Percentiles rank a stretch among this genome's conserved stretches.
Conservation (phyloP, 495 filamentous ascomycete species). For the Trichoderma asperelloides region DNA sequence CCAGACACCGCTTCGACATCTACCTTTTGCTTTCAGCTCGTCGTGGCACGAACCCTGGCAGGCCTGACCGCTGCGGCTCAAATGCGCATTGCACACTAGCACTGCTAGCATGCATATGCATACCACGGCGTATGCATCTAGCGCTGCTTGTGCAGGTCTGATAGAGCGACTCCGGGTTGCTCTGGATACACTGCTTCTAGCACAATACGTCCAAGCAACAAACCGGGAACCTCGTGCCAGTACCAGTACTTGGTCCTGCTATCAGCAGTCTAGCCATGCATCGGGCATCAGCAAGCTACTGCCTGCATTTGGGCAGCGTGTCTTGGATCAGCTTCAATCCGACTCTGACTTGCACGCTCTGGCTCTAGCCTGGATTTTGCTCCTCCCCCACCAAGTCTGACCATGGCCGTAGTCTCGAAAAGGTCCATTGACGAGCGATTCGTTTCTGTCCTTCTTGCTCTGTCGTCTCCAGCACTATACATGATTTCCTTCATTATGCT, state of each 20-base stretch:
- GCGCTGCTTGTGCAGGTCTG: not conserved
- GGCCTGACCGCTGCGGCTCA: not conserved
- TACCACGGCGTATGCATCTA: not conserved
- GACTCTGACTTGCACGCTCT: not conserved
- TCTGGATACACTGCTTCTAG: not conserved
- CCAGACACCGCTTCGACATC: not conserved
- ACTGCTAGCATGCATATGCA: not conserved
- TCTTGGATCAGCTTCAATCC: not conserved
- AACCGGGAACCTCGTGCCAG: not conserved
- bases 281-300: slow-evolving; percentile 1
- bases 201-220: not conserved
- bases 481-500: not conserved
- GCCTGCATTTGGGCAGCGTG: not conserved
- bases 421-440: not conserved
- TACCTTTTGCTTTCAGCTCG: not conserved
- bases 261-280: not conserved
- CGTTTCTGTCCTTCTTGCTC: not conserved
- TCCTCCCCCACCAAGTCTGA: not conserved
- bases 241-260: not conserved
- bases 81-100: not conserved
- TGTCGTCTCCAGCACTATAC: not conserved
- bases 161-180: not conserved
- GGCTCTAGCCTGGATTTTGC: not conserved
- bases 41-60: not conserved
- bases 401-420: not conserved